These are phyloP conservation scores for Epithemia pelagica DNA, from an alignment of 108 stramenopile species.

Conservation along the genomic window DNA sequence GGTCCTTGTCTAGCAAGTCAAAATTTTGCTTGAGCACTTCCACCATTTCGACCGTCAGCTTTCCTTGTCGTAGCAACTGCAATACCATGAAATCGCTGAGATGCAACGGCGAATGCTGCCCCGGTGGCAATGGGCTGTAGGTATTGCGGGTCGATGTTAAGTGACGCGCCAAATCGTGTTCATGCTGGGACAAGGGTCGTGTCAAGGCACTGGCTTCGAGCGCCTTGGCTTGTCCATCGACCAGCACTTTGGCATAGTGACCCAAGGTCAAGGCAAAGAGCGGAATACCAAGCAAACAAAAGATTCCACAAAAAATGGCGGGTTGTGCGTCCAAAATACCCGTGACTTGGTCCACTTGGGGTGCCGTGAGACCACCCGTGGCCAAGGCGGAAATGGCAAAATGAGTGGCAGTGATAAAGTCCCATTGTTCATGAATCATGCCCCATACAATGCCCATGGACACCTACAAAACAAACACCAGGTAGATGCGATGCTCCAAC, in stretches of 20 bases:
- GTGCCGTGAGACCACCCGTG: conserved; percentile 64
- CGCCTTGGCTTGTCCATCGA: conserved; percentile 39
- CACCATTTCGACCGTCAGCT: conserved; percentile 32
- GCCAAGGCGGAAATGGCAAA: conserved; percentile 66
- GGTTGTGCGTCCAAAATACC: conserved; percentile 49
- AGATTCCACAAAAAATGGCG: conserved; percentile 56
- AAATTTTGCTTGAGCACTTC: conserved; percentile 48
- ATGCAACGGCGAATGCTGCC: conserved; percentile 22
- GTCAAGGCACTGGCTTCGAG: conserved; percentile 38
- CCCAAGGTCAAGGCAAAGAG: conserved; percentile 60
- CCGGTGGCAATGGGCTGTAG: background rate
- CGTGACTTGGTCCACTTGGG: conserved; percentile 30
- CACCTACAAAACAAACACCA: conserved; percentile 41
- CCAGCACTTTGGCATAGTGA: conserved; percentile 50
- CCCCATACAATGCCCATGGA: conserved; percentile 44
- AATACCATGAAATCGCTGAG: conserved; percentile 57
- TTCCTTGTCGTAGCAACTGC: conserved; percentile 61
- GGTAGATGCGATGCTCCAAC: conserved; percentile 37
- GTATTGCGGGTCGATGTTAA: conserved; percentile 14
- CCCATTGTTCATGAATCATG: conserved; percentile 44
- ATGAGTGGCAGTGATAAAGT: conserved; percentile 57
- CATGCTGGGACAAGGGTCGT: conserved; percentile 36
- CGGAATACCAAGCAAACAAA: conserved; percentile 59
- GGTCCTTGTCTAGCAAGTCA: conserved; percentile 29
- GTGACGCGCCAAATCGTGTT: conserved; percentile 45